These are phyloP conservation scores for Ambrosia hybrid DNA, from an alignment of 140 eudicot genomes.

Conservation along the genomic window DNA sequence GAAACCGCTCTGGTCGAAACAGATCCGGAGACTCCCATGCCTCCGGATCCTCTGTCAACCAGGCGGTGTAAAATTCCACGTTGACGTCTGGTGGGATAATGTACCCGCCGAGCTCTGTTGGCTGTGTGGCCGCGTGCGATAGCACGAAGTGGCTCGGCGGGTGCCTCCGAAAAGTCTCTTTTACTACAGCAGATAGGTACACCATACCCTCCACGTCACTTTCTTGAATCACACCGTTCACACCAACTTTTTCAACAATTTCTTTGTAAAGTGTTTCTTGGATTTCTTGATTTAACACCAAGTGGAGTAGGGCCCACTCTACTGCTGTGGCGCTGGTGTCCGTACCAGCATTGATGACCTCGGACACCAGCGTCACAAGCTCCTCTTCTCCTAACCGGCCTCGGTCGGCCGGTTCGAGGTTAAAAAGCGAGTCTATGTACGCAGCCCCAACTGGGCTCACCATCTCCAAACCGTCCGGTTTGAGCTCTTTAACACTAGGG, in stretches of 20 bases:
- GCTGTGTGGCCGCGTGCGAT: slow-evolving; percentile 70
- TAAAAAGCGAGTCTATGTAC: slow-evolving; percentile 70
- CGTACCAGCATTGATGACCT: slow-evolving; percentile 84
- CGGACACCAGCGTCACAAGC: slow-evolving; percentile 78
- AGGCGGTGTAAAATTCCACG: slow-evolving; percentile 94
- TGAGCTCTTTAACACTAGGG: slow-evolving; percentile 27
- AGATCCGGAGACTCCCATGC: slow-evolving; percentile 68
- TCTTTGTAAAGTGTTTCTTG: slow-evolving; percentile 76
- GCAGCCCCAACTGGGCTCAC: slow-evolving; percentile 95
- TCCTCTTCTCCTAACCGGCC: slow-evolving; percentile 77
- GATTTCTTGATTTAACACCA: slow-evolving; percentile 70
- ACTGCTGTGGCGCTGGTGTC: slow-evolving; percentile 87
- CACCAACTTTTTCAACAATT: slow-evolving; percentile 57
- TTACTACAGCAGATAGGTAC: slow-evolving; percentile 65
- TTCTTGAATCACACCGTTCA: slow-evolving; percentile 55
- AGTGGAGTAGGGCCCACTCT: slow-evolving; percentile 85
- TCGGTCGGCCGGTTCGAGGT: slow-evolving; percentile 57
- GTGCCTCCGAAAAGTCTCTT: slow-evolving; percentile 82
- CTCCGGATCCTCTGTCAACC: slow-evolving; percentile 81
- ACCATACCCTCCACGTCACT: slow-evolving; percentile 70
- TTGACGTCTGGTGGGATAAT: slow-evolving; percentile 66
- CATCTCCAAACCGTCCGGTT: slow-evolving; percentile 51
- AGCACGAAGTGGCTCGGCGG: slow-evolving; percentile 92
- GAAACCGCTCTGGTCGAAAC: slow-evolving; percentile 79
- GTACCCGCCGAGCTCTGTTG: slow-evolving; percentile 78